Base-by-base conservation (phyloP, 140 eudicot genomes). In the Flaveria floridana region DNA sequence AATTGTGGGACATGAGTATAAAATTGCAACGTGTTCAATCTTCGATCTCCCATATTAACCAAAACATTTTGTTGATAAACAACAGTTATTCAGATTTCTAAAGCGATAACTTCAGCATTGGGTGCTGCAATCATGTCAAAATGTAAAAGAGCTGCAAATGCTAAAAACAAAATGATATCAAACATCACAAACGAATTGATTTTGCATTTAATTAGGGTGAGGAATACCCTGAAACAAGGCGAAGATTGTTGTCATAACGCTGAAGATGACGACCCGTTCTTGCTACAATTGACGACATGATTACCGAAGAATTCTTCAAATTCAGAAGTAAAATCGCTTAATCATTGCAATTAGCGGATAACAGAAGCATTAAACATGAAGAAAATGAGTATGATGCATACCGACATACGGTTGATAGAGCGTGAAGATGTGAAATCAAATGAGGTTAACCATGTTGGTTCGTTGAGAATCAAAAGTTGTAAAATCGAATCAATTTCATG, bases 141-240 rank as follows among this genome's bases (percentile, higher is more conserved):
- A 66, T 76, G 48, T 39, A 14, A 52, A 44, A 26, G 62, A 61
- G 23, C 23, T 25, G 59, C 26, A 44, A 25, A 41, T 65, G 78
- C 19, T 44, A 61, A 74, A 26, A 74, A n/a, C 61, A 4, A 14
- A 50, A 34, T 4, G 26, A 77, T 44, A 30, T 15, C 14, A 44
- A 26, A 52, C 13, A 47, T 3, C 4, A 72, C 3, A 56, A 55
- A 72, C 68, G 20, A 7, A 34, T 34, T 34, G 41, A 34, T 34
- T 34, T 5, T 37, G 50, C 7, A 13, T 6, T 74, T 9, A 9
- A 48, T 47, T 16, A 42, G 64, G 23, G 25, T 39, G 9, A 6
- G 20, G 11, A 65, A 12, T 75, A 85, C 89, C 89, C 89, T 1
- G 89, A 85, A 70, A 85, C 89, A 56, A 85, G 89, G 20, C 89